Evolutionary conservation across 768 basidiomycete species (phyloP).

Genomic region (Daedalea quercina): DNA sequence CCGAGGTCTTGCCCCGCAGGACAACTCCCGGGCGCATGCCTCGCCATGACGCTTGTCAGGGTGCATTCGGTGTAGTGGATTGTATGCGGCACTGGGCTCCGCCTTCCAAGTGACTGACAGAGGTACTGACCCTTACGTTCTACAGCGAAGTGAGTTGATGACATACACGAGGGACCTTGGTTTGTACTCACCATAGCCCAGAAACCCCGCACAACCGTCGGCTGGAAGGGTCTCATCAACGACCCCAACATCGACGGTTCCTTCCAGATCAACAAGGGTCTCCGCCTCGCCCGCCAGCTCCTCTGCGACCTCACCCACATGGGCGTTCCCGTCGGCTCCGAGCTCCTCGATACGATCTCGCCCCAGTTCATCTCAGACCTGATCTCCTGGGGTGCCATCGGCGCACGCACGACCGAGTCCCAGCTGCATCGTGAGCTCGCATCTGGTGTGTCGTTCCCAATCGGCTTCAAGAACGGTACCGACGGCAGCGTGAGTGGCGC

Average conservation of each 20-base stretch:
- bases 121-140: not conserved
- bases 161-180: not conserved
- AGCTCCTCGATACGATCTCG: constrained; percentile 80
- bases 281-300: constrained; percentile 80
- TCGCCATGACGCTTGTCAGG: no score
- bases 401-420: constrained; percentile 94
- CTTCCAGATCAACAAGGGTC: constrained; percentile 96
- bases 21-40: no score
- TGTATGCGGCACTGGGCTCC: not conserved
- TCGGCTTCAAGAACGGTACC: constrained; percentile 99
- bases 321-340: constrained; percentile 91
- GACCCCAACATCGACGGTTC: constrained; percentile 95
- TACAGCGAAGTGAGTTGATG: constrained; percentile 34
- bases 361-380: constrained; percentile 85
- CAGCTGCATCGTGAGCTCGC: constrained; percentile 97
- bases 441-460: constrained; percentile 94
- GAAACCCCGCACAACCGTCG: constrained; percentile 97
- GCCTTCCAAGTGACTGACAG: no score
- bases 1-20: no score
- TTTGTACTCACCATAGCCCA: constrained; percentile 23
- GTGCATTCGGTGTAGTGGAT: no score
- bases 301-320: constrained; percentile 86
- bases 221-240: constrained; percentile 94
- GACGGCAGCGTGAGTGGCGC: constrained; percentile 66
- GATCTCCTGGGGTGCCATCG: constrained; percentile 92